A percentile compares a stretch with the other conserved stretches of the same genome.
phyloP scores from a whole-genome alignment of 148 eudicot genomes.

The Rhododendron henanense region DNA sequence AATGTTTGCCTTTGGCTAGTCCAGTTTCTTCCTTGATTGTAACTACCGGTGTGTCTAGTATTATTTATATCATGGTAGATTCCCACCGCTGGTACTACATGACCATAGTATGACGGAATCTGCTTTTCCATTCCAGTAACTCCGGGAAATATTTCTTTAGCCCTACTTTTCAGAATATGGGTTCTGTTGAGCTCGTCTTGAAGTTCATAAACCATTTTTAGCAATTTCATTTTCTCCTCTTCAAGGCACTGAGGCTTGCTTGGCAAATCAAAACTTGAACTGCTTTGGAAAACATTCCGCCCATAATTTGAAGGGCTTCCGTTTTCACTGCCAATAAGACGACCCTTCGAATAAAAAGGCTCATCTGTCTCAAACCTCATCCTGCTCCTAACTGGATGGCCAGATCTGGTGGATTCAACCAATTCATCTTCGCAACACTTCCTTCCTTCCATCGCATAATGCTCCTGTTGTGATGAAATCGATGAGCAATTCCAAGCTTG shows the following conservation, averaged over 20 bases:
- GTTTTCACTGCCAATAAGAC: constrained; percentile 31
- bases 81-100: constrained; percentile 32
- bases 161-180: constrained; percentile 14
- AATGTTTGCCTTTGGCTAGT: constrained; percentile 23
- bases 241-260: constrained; percentile 28
- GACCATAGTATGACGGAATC: constrained; percentile 31
- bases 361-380: constrained; percentile 23
- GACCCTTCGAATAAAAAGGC: constrained; percentile 30
- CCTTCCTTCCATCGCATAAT: constrained; percentile 24
- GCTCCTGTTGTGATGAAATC: constrained; percentile 21
- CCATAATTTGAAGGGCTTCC: constrained; percentile 39
- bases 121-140: constrained; percentile 27
- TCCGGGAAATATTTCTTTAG: constrained; percentile 22
- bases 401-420: constrained; percentile 18
- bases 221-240: constrained; percentile 29
- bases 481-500: constrained; percentile 19
- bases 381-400: constrained; percentile 21
- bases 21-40: constrained; percentile 26
- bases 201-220: constrained; percentile 38
- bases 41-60: constrained; percentile 17
- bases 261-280: constrained; percentile 22
- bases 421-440: constrained; percentile 19
- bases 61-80: constrained; percentile 27
- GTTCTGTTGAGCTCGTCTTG: constrained; percentile 37
- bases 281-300: constrained; percentile 26